Evolutionary conservation across 2,329 filamentous ascomycete genomes (phyloP), one percentile per base, ranked within the genome.

Genomic region (Alternaria tenuissima): DNA sequence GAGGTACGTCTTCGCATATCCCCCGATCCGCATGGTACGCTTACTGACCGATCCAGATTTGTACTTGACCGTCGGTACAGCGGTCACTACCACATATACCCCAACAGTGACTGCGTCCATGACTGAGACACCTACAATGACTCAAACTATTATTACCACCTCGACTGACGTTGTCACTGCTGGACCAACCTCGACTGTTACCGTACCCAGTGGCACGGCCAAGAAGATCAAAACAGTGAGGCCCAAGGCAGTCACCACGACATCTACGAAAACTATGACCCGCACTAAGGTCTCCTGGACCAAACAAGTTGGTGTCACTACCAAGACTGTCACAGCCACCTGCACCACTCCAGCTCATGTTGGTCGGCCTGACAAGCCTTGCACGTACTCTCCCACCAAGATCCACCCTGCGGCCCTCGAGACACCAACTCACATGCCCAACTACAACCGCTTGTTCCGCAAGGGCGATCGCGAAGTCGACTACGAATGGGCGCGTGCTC

Each of bases 271-370:
- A 14, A 71, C 68, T 2, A 61, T 62, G 38, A 78, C 76, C 0
- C 72, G 68, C 36, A 72, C 72, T 4, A 65, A 66, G 38, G 63
- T 76, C 4, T 65, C 66, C 2, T 66, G 61, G 41, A 78, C 72
- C 9, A 71, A 73, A 41, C 47, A 67, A 1, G 64, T 74, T n/a
- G 55, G 34, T 9, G 68, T 72, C 9, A 74, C 66, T 1, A 79
- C 77, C 1, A 71, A 74, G 47, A 81, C 79, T 0, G 68, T 71
- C 2, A 77, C 76, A 5, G 76, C 78, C 14, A 74, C 71, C 7
- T 82, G 80, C 71, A 80, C 75, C 8, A 67, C 74, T 2, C 70
- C 76, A 6, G 74, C 65, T 20, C 72, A 68, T 14, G 64, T 68
- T 14, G 63, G 64, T 30, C 69, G 61, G 30, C 67, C 67, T 2